These are phyloP conservation scores for Prunus davidiana DNA, from an alignment of 306 rosid species.

Conservation along the genomic window DNA sequence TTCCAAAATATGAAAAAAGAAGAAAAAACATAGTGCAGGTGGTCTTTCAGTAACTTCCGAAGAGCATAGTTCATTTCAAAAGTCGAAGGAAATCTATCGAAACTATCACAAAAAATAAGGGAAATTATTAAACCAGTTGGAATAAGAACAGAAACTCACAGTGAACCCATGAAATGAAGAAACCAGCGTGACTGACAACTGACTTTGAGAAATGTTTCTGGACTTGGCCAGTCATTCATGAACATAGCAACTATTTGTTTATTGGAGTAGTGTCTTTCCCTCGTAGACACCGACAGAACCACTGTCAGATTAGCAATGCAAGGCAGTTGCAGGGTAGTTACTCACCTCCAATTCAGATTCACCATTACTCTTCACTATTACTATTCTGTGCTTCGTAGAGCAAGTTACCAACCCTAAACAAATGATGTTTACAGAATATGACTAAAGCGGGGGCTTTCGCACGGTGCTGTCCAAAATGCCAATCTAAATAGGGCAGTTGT, in stretches of 20 bases:
- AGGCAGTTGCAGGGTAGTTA: slow-evolving; percentile 5
- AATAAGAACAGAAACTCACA: slow-evolving; percentile 8
- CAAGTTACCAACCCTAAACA: slow-evolving; percentile 4
- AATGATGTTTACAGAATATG: background rate
- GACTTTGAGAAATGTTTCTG: background rate
- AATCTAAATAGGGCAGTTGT: background rate
- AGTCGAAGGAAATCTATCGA: slow-evolving; percentile 2
- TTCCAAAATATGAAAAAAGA: background rate
- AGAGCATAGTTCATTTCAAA: background rate
- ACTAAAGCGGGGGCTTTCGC: background rate
- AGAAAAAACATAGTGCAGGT: background rate
- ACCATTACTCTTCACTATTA: background rate
- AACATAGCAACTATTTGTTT: background rate
- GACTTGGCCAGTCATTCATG: background rate
- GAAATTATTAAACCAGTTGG: background rate
- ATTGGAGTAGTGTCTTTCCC: background rate
- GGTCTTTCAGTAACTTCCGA: background rate
- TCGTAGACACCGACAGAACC: background rate
- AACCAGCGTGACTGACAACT: background rate
- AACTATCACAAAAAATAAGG: background rate
- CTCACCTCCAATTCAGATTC: slow-evolving; percentile 10
- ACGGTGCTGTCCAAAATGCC: background rate
- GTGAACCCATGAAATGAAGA: slow-evolving; percentile 2
- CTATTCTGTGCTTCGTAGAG: slow-evolving; percentile 1
- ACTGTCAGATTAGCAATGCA: slow-evolving; percentile 5